A percentile compares a stretch with the other conserved stretches of the same genome.
Evolutionary conservation across 73 alveolate genomes (phyloP).

Genomic region (Halteria grandinella): DNA sequence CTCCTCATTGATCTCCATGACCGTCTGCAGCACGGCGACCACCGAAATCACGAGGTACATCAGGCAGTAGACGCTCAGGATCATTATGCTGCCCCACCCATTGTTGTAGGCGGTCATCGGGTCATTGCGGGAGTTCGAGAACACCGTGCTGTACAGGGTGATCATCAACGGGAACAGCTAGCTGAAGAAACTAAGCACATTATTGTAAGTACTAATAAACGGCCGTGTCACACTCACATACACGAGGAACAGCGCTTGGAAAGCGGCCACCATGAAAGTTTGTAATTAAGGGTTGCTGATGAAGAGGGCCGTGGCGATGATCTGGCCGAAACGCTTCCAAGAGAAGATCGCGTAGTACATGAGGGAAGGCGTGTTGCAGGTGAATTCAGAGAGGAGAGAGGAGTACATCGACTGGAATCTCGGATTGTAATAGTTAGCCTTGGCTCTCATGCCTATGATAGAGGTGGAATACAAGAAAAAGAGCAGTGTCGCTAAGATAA

Average conservation of each 20-base stretch:
- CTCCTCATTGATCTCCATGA: no score
- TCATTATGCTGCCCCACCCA: slow-evolving; percentile 38
- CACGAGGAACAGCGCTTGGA: neutral
- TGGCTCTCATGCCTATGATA: neutral
- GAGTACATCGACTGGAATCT: slow-evolving; percentile 15
- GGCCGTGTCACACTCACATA: slow-evolving; percentile 12
- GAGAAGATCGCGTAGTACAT: slow-evolving; percentile 23
- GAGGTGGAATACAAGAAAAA: slow-evolving; percentile 27
- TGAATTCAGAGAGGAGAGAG: slow-evolving; percentile 8
- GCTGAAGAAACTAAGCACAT: slow-evolving; percentile 8
- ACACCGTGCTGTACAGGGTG: slow-evolving; percentile 4
- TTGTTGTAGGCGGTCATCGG: slow-evolving; percentile 21
- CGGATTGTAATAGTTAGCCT: slow-evolving; percentile 8
- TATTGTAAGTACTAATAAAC: slow-evolving; percentile 17
- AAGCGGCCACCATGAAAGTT: neutral
- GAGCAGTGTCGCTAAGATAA: slow-evolving; percentile 26
- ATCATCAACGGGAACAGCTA: slow-evolving; percentile 10
- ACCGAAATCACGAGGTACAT: neutral
- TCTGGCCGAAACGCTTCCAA: slow-evolving; percentile 32
- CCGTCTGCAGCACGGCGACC: no score
- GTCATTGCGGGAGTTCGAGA: neutral
- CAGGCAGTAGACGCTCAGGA: slow-evolving; percentile 12
- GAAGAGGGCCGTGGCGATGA: slow-evolving; percentile 20
- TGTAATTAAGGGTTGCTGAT: neutral
- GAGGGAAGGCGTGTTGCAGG: neutral